A percentile compares a stretch with the other conserved stretches of the same genome.
These are phyloP conservation scores for Populus nigra DNA, from an alignment of 345 rosid species.

Conservation along the genomic window DNA sequence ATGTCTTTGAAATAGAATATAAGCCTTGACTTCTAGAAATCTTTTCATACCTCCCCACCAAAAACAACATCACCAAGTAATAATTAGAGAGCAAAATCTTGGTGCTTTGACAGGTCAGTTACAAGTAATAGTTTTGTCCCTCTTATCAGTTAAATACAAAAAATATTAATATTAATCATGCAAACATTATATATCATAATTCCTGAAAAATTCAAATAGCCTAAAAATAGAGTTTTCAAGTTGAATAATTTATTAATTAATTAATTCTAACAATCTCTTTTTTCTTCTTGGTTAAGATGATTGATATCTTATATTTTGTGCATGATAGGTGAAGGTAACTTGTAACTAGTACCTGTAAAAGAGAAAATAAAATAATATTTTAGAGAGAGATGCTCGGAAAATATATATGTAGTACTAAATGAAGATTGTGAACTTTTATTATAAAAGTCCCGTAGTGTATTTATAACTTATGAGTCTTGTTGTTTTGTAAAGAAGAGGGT, in stretches of 20 bases:
- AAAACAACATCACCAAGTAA: not conserved
- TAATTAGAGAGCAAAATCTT: not conserved
- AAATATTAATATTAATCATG: not conserved
- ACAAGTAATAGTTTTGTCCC: not conserved
- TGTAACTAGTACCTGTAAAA: too few relatives aligned
- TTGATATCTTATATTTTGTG: too few relatives aligned
- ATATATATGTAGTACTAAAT: too few relatives aligned
- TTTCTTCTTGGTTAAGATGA: fast-evolving
- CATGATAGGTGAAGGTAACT: too few relatives aligned
- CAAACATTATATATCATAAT: not conserved
- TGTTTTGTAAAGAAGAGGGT: too few relatives aligned
- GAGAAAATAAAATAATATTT: too few relatives aligned
- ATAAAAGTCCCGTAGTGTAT: too few relatives aligned
- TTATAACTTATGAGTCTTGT: too few relatives aligned
- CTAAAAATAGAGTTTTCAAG: fast-evolving
- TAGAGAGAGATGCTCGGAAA: too few relatives aligned
- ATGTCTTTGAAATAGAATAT: not conserved
- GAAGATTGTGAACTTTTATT: too few relatives aligned
- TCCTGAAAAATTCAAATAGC: fast-evolving
- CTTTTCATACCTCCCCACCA: not conserved
- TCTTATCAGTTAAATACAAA: not conserved
- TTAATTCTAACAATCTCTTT: too few relatives aligned
- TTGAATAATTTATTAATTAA: too few relatives aligned
- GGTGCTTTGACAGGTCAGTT: not conserved
- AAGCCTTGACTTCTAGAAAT: not conserved